Conservation (phyloP, 305 asterid species). For the Solanum hybrid region DNA sequence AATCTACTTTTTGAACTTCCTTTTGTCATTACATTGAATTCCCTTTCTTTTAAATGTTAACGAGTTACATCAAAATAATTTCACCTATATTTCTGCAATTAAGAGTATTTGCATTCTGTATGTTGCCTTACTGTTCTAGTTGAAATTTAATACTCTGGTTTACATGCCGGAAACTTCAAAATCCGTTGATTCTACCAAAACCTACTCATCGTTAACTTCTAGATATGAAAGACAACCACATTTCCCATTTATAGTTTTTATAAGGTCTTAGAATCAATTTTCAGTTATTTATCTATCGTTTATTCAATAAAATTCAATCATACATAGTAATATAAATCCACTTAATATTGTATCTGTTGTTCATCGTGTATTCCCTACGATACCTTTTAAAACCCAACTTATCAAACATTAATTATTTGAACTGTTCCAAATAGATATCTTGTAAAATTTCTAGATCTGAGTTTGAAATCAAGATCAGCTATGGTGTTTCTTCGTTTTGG, state of each 20-base stretch:
- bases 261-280: background rate
- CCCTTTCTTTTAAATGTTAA: background rate
- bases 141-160: background rate
- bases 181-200: background rate
- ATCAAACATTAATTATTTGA: background rate
- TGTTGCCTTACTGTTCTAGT: background rate
- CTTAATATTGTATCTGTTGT: background rate
- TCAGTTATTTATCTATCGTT: background rate
- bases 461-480: background rate
- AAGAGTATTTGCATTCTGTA: background rate
- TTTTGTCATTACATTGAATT: background rate
- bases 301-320: background rate
- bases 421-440: background rate
- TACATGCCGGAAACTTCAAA: background rate
- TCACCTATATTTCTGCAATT: background rate
- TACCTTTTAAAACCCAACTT: background rate
- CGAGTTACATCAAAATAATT: background rate
- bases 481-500: background rate
- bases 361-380: background rate
- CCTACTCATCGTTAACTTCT: background rate
- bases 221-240: background rate
- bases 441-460: background rate
- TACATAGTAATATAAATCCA: background rate
- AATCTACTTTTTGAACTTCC: background rate
- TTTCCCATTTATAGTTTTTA: background rate